phyloP scores from a whole-genome alignment of 306 rosid genomes.

The Vigna reflexopilosa region DNA sequence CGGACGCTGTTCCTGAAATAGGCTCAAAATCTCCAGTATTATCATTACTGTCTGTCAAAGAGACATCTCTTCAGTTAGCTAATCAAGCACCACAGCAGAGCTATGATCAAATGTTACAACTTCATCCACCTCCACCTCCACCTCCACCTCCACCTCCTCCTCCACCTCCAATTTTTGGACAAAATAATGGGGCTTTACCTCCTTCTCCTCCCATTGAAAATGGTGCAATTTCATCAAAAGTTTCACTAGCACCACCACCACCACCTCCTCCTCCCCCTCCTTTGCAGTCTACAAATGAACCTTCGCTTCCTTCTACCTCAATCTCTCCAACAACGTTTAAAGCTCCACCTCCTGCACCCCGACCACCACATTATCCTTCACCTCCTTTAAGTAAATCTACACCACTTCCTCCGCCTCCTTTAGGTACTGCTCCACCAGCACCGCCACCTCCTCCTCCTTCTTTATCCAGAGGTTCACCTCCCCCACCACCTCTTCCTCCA shows the following conservation, averaged over 20 bases:
- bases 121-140: constrained; percentile 30
- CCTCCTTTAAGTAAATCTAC: constrained; percentile 19
- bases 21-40: constrained; percentile 46
- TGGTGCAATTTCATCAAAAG: background rate
- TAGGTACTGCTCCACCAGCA: background rate
- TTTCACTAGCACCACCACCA: constrained; percentile 24
- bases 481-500: constrained; percentile 34
- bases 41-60: constrained; percentile 46
- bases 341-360: constrained; percentile 45
- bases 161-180: constrained; percentile 36
- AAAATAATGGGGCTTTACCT: constrained; percentile 38
- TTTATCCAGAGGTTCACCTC: background rate
- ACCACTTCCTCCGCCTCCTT: constrained; percentile 45
- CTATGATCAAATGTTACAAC: constrained; percentile 41
- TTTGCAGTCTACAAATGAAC: constrained; percentile 31
- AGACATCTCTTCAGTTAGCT: constrained; percentile 44
- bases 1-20: constrained; percentile 51
- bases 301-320: constrained; percentile 40
- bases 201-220: constrained; percentile 11
- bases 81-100: constrained; percentile 34
- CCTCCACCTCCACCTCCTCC: constrained; percentile 13
- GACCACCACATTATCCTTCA: background rate
- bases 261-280: constrained; percentile 33
- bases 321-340: background rate
- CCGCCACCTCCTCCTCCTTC: constrained; percentile 47